Conservation (phyloP, 2,329 filamentous ascomycete species). For the Laburnicola sp. region DNA sequence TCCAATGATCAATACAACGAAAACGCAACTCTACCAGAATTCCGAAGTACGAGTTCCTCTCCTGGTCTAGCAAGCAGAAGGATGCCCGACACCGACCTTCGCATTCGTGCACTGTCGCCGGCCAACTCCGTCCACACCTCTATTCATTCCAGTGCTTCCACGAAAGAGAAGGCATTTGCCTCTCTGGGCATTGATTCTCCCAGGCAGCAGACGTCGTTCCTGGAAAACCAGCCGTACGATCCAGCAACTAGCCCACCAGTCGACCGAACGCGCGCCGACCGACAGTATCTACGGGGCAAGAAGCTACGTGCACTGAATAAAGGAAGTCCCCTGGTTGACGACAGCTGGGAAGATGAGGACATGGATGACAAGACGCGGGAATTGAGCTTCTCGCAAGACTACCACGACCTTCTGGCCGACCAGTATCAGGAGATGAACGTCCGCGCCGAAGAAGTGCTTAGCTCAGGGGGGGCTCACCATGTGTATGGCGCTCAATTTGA, state of each 20-base stretch:
- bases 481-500: conserved; percentile 3
- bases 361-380: conserved; percentile 26
- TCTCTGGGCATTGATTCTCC: conserved; percentile 22
- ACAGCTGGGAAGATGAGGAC: conserved; percentile 22
- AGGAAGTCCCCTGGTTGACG: conserved; percentile 16
- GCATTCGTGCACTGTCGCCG: not conserved
- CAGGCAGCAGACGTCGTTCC: conserved; percentile 9
- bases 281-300: conserved; percentile 17
- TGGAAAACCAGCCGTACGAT: conserved; percentile 2
- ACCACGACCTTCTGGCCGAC: conserved; percentile 31
- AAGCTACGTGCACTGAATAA: conserved; percentile 18
- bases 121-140: conserved; percentile 11
- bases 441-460: conserved; percentile 11
- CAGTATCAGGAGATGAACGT: conserved; percentile 26
- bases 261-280: conserved; percentile 2
- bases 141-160: conserved; percentile 20
- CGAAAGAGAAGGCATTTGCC: conserved; percentile 28
- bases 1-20: conserved; percentile 1
- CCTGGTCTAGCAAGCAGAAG: not conserved
- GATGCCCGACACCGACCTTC: not conserved
- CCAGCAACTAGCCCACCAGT: not conserved
- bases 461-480: conserved; percentile 4
- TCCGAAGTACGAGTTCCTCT: not conserved
- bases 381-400: conserved; percentile 37
- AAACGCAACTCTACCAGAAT: not conserved